These are phyloP conservation scores for Scutellaria minor DNA, from an alignment of 257 asterid genomes.

Conservation along the genomic window DNA sequence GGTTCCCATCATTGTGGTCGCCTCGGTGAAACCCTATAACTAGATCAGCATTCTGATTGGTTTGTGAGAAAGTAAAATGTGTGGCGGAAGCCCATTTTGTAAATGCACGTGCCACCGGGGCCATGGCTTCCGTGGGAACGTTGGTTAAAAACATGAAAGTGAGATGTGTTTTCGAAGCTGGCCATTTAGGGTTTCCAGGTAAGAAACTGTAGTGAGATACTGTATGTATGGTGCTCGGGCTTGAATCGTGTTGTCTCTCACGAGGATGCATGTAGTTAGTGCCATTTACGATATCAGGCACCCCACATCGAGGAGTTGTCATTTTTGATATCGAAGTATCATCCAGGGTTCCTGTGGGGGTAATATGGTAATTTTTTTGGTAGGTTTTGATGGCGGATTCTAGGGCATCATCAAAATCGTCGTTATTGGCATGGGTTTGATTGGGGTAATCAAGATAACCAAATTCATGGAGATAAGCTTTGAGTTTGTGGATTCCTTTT, in stretches of 20 bases:
- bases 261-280: constrained; percentile 36
- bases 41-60: constrained; percentile 27
- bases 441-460: constrained; percentile 36
- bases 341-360: constrained; percentile 40
- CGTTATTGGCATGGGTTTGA: constrained; percentile 11
- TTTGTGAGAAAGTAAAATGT: constrained; percentile 28
- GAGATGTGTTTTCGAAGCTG: constrained; percentile 31
- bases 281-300: constrained; percentile 27
- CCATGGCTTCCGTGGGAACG: background rate
- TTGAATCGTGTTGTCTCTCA: background rate
- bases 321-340: constrained; percentile 31
- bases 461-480: constrained; percentile 33
- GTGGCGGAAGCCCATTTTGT: constrained; percentile 35
- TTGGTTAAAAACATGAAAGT: constrained; percentile 22
- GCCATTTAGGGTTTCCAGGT: constrained; percentile 34
- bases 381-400: constrained; percentile 44
- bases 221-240: constrained; percentile 9
- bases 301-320: constrained; percentile 48
- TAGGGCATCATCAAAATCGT: constrained; percentile 34
- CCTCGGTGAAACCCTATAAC: constrained; percentile 31
- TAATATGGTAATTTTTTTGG: constrained; percentile 39
- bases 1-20: constrained; percentile 34
- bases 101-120: constrained; percentile 36
- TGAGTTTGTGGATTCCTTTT: constrained; percentile 33
- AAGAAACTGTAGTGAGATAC: constrained; percentile 41